Conservation (phyloP, 2,329 filamentous ascomycete genomes). For the Calonectria montana region DNA sequence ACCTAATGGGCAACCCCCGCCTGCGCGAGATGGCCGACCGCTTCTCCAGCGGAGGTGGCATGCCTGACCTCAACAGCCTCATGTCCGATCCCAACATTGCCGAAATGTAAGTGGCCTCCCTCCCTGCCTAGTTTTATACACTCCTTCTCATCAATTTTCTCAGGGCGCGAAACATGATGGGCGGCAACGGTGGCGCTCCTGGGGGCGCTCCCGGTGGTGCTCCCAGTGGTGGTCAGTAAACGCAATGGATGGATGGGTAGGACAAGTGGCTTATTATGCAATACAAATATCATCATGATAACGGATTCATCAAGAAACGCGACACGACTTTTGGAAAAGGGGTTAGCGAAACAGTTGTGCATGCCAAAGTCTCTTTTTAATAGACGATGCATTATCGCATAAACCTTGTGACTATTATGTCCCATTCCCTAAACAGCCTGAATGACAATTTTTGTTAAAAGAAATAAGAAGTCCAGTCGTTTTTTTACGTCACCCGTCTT, state of each 20-base stretch:
- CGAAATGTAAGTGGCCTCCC: conserved; percentile 87
- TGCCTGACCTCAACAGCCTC: conserved; percentile 86
- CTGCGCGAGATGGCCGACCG: conserved; percentile 87
- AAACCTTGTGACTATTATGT: not conserved
- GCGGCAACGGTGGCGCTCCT: conserved; percentile 45
- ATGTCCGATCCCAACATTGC: conserved; percentile 95
- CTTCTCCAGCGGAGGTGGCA: conserved; percentile 81
- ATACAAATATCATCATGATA: conserved; percentile 35
- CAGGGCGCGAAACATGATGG: conserved; percentile 62
- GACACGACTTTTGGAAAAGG: conserved; percentile 37
- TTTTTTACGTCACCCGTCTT: not conserved
- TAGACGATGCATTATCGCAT: conserved; percentile 36
- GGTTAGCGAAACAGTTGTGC: conserved; percentile 27
- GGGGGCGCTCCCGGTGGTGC: conserved; percentile 25
- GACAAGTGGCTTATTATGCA: conserved; percentile 26
- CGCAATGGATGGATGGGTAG: conserved; percentile 20
- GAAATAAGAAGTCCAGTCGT: not conserved
- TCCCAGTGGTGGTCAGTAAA: conserved; percentile 42
- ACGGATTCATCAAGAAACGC: conserved; percentile 16
- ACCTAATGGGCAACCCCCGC: conserved; percentile 93
- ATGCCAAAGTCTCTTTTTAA: conserved; percentile 28
- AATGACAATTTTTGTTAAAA: not conserved
- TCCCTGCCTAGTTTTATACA: not conserved
- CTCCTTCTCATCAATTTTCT: conserved; percentile 4
- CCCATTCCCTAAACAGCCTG: no score